Conservation (phyloP, 2,329 filamentous ascomycete species). For the Fonsecaea nubica region DNA sequence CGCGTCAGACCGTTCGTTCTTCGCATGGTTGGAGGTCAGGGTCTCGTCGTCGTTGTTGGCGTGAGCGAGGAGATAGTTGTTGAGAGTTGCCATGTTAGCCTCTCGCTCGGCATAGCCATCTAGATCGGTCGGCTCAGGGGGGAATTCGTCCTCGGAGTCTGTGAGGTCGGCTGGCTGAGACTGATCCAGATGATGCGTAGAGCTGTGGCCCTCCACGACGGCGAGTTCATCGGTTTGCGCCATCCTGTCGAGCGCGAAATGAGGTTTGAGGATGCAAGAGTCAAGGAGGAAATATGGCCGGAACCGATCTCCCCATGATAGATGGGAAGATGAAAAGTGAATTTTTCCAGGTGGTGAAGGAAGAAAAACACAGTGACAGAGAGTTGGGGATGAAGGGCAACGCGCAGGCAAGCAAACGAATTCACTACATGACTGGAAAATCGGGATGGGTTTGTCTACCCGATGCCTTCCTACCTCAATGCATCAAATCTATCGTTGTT, state of each 20-base stretch:
- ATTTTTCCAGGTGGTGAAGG: not conserved
- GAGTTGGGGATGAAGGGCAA: not conserved
- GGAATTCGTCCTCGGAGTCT: conserved; percentile 25
- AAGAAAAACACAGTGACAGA: not conserved
- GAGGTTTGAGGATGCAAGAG: not conserved
- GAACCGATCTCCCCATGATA: not conserved
- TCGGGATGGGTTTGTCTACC: not conserved
- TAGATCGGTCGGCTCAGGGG: not conserved
- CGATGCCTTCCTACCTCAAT: conserved; percentile 1
- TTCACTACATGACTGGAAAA: not conserved
- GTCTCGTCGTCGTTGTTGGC: conserved; percentile 13
- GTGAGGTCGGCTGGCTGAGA: conserved; percentile 18
- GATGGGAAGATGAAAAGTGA: not conserved
- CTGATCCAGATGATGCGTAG: conserved; percentile 1
- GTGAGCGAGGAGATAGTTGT: conserved; percentile 26
- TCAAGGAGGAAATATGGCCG: not conserved
- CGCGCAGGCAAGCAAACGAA: conserved; percentile 18
- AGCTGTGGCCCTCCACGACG: not conserved
- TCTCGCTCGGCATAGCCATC: conserved; percentile 12
- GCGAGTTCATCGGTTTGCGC: not conserved
- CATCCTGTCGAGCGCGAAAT: not conserved
- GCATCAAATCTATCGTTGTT: not conserved
- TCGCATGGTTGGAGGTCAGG: conserved; percentile 38
- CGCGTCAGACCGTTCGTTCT: conserved; percentile 60
- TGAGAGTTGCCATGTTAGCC: conserved; percentile 30